These are phyloP conservation scores for Eucalyptus cladocalyx DNA, from an alignment of 345 rosid genomes.

Conservation along the genomic window DNA sequence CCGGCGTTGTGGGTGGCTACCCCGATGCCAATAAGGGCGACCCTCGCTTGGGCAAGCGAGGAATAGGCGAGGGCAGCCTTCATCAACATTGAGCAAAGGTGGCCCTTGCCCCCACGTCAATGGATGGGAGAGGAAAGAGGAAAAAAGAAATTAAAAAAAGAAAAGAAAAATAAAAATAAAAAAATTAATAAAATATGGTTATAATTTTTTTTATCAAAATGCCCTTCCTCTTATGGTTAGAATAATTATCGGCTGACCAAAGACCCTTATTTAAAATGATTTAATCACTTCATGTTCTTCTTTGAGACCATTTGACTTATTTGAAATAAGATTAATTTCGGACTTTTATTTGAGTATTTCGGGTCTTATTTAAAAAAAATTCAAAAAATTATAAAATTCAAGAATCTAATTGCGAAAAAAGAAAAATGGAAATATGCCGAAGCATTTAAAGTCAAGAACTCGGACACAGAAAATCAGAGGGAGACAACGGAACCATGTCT, in stretches of 20 bases:
- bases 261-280: accelerated
- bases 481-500: too few relatives aligned
- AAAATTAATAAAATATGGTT: too few relatives aligned
- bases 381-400: accelerated
- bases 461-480: too few relatives aligned
- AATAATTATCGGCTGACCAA: accelerated
- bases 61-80: accelerated
- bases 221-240: accelerated
- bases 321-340: accelerated
- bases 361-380: too few relatives aligned
- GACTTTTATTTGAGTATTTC: too few relatives aligned
- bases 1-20: accelerated
- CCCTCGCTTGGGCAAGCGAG: accelerated
- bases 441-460: too few relatives aligned
- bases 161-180: too few relatives aligned
- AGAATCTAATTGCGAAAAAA: too few relatives aligned
- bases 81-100: accelerated
- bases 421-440: too few relatives aligned
- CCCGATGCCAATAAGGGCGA: accelerated
- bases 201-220: accelerated
- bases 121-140: accelerated
- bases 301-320: too few relatives aligned
- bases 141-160: too few relatives aligned
- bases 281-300: too few relatives aligned
- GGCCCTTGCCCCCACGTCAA: accelerated